Evolutionary conservation across 768 basidiomycete genomes (phyloP), one percentile per base, ranked within the genome.

Genomic region (Stropharia rugosoannulata): DNA sequence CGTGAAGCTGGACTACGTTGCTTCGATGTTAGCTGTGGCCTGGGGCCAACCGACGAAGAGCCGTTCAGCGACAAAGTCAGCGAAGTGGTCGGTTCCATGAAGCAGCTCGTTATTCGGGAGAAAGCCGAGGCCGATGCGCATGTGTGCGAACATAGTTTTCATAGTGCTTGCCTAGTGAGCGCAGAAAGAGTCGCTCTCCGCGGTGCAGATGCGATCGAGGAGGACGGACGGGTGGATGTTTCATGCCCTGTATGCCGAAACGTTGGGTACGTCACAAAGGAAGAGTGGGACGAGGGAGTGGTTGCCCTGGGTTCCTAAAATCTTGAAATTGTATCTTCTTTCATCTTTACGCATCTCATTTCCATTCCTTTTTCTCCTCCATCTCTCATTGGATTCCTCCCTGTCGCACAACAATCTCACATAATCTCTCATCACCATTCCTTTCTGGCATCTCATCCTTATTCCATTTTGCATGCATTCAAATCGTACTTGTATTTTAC

Each of bases 21-120:
- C 66, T 81, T 74, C 38, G 90, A 91, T 62, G 70, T 84, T 27
- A 84, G 82, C 57, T 93, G 90, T 67, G 88, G 87, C 2, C 66
- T 90, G 27, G 90, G 89, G 0, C 88, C 88, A 6, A 84, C 82
- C 12, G 88, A 90, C 54, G 88, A 89, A 13, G 86, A 89, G 41
- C 87, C 87, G 12, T 70, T 70, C 42, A 73, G 76, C 5, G 67
- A 65, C 38, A 55, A 68, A 16, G 68, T 77, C 5, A 67, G 65
- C 48, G 49, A 67, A 15, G 62, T 65, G 0, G 67, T 63, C 8
- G 65, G 47, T 57, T 69, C 59, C 35, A 65, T 64, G 64, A 67
- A 68, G 58, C 77, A 77, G 60, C 64, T 84, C 49, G 59, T 59
- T 18, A 77, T 84, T 36, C 66, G 69, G 15, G 63, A 53, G 2